phyloP scores from a whole-genome alignment of 2,329 filamentous ascomycete genomes.

The Sporothrix humicola region DNA sequence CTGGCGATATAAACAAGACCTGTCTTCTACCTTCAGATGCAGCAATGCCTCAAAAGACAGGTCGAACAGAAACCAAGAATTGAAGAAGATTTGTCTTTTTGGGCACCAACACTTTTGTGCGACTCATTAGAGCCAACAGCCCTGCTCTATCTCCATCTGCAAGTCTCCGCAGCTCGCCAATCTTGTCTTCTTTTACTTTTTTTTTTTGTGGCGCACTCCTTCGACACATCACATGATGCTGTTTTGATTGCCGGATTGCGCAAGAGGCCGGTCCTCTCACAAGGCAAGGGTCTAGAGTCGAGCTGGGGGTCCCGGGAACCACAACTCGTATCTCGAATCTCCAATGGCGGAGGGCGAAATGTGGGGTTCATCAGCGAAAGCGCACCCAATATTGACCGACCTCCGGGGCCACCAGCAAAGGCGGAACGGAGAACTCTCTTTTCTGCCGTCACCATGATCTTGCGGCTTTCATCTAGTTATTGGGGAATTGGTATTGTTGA shows the following conservation, averaged over 20 bases:
- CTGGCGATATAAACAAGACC: slow-evolving; percentile 7
- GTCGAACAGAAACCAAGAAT: not conserved
- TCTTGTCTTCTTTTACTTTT: not conserved
- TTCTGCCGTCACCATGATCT: too few relatives aligned
- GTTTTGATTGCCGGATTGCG: not conserved
- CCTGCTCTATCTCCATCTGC: not conserved
- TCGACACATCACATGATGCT: slow-evolving; percentile 12
- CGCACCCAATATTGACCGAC: too few relatives aligned
- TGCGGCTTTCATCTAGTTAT: too few relatives aligned
- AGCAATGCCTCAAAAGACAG: not conserved
- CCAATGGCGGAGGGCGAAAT: too few relatives aligned
- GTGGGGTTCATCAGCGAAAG: too few relatives aligned
- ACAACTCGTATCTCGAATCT: too few relatives aligned
- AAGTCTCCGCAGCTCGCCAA: not conserved
- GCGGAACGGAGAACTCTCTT: too few relatives aligned
- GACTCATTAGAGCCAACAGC: not conserved
- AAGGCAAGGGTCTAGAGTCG: not conserved
- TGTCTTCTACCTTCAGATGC: not conserved
- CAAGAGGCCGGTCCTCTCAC: not conserved
- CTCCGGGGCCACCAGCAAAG: too few relatives aligned
- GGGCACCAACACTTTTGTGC: not conserved
- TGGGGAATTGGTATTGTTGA: too few relatives aligned
- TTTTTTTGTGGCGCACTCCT: not conserved
- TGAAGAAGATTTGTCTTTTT: not conserved
- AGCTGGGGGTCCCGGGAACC: too few relatives aligned